Conservation (phyloP, 148 eudicot species). For the Fallopia convolvulus region DNA sequence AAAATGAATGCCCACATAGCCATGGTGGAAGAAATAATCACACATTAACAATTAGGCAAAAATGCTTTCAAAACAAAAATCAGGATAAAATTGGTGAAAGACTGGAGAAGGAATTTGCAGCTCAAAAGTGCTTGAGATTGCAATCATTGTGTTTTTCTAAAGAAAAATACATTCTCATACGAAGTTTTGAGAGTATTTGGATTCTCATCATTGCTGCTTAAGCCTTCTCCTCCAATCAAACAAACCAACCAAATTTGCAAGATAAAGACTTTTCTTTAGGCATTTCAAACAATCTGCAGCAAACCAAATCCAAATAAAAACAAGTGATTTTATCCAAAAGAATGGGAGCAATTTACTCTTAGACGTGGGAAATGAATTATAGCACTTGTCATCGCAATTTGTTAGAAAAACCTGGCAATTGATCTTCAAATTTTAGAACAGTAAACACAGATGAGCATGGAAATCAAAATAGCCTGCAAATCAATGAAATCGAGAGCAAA, state of each 20-base stretch:
- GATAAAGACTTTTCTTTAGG: background rate
- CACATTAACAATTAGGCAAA: background rate
- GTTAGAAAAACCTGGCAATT: conserved; percentile 10
- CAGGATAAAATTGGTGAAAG: background rate
- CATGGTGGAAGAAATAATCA: background rate
- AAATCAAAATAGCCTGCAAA: background rate
- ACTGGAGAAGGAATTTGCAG: conserved; percentile 7
- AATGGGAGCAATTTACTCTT: background rate
- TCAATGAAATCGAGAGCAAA: background rate
- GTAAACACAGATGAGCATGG: background rate
- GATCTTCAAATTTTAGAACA: conserved; percentile 16
- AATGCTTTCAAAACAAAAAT: background rate
- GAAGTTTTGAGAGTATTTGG: conserved; percentile 4
- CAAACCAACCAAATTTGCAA: background rate
- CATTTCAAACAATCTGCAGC: background rate
- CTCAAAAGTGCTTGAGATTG: conserved; percentile 18
- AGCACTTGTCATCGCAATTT: conserved; percentile 3
- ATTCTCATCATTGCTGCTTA: conserved; percentile 17
- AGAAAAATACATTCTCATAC: conserved; percentile 5
- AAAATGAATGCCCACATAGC: background rate
- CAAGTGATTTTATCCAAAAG: background rate
- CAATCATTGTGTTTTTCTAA: conserved; percentile 10
- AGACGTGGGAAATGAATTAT: conserved; percentile 18
- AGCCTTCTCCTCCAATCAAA: background rate
- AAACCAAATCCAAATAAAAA: background rate